Percentiles rank a stretch among this genome's conserved stretches.
Evolutionary conservation across 2,329 filamentous ascomycete species (phyloP).

Genomic region (Madurella fahalii): DNA sequence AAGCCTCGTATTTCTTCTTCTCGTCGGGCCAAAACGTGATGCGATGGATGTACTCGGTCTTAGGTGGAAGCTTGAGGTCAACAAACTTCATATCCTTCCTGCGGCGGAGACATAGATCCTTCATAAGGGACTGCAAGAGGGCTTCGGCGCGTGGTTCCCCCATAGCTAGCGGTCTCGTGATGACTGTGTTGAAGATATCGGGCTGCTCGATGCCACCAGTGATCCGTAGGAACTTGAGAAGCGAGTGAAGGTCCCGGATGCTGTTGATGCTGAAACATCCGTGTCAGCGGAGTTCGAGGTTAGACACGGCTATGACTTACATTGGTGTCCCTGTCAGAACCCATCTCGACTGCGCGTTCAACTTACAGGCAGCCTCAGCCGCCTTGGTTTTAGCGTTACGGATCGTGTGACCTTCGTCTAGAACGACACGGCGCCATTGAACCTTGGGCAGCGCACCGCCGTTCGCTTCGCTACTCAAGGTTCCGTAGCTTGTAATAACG

Average conservation of each 20-base stretch:
- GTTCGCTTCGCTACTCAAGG: conserved; percentile 58
- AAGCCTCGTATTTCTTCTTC: conserved; percentile 69
- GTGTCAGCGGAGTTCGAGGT: conserved; percentile 25
- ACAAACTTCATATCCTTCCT: conserved; percentile 88
- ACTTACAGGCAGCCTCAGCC: conserved; percentile 61
- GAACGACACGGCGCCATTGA: conserved; percentile 72
- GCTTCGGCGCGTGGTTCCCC: conserved; percentile 56
- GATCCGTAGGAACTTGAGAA: conserved; percentile 72
- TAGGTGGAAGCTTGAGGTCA: conserved; percentile 70
- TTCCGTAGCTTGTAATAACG: conserved; percentile 81
- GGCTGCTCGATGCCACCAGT: conserved; percentile 70
- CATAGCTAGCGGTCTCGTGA: conserved; percentile 62
- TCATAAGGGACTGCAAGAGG: conserved; percentile 72
- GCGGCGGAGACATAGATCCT: conserved; percentile 73
- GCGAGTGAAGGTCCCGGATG: conserved; percentile 74
- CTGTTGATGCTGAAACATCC: conserved; percentile 59
- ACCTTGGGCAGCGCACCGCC: conserved; percentile 44
- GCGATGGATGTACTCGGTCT: conserved; percentile 73
- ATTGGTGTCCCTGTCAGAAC: conserved; percentile 77
- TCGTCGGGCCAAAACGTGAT: conserved; percentile 72
- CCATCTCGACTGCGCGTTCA: conserved; percentile 73
- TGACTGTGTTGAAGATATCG: conserved; percentile 67
- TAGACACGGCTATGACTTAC: conserved; percentile 33
- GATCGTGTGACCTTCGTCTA: conserved; percentile 82
- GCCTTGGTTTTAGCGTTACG: conserved; percentile 72